Conservation (phyloP, 2,329 filamentous ascomycete genomes). For the Penicillium glabrum region DNA sequence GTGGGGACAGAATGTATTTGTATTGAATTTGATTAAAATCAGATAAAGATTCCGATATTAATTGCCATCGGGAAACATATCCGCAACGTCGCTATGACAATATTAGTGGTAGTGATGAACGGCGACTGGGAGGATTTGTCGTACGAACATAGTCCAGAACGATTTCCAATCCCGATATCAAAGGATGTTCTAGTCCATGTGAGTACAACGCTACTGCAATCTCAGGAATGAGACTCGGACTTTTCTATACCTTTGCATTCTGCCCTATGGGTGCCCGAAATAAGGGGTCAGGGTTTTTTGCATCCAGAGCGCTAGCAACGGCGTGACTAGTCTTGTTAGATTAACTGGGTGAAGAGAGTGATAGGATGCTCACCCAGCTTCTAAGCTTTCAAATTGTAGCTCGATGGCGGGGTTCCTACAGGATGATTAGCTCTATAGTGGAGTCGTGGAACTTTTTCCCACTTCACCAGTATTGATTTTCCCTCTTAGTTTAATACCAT, state of each 20-base stretch:
- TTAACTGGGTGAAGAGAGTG: no score
- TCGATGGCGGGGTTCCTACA: conserved; percentile 4
- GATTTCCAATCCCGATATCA: conserved; percentile 2
- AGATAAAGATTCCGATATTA: background rate
- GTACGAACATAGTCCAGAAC: conserved; percentile 2
- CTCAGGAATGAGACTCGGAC: background rate
- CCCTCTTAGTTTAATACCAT: conserved; percentile 22
- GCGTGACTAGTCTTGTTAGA: background rate
- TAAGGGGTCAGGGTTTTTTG: background rate
- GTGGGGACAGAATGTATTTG: background rate
- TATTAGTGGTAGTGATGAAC: background rate
- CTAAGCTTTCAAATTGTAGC: conserved; percentile 4
- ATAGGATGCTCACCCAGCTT: background rate
- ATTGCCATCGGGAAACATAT: background rate
- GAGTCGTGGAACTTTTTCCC: background rate
- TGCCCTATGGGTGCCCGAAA: conserved; percentile 1
- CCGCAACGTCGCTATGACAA: background rate
- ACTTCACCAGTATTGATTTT: background rate
- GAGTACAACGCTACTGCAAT: background rate
- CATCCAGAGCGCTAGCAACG: conserved; percentile 1
- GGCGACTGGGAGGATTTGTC: no score
- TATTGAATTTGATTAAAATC: background rate
- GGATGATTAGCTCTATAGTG: background rate
- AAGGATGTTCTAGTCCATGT: background rate
- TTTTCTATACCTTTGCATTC: background rate